Conservation (phyloP, 78 protist genomes). For the Dictyostelium capitatum region DNA sequence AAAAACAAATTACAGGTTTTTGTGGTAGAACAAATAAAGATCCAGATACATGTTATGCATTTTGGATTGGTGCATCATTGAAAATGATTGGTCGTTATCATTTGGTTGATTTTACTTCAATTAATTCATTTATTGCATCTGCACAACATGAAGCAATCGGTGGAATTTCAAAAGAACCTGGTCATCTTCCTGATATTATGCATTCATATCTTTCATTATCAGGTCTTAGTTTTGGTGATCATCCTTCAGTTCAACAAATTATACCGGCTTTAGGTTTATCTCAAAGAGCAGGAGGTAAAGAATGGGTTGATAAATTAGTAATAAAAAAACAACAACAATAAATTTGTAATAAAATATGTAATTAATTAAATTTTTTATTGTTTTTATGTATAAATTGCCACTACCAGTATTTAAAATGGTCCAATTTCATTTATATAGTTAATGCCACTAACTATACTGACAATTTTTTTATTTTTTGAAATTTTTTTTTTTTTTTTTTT, state of each 20-base stretch:
- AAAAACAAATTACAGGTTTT: conserved; percentile 92
- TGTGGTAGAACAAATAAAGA: conserved; percentile 97
- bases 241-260: background rate
- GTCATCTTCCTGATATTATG: conserved; percentile 59
- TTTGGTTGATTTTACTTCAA: conserved; percentile 31
- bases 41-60: conserved; percentile 97
- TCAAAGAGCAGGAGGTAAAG: conserved; percentile 56
- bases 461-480: too few relatives aligned
- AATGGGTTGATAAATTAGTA: conserved; percentile 40
- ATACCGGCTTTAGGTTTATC: conserved; percentile 30
- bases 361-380: background rate
- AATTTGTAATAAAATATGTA: background rate
- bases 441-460: too few relatives aligned
- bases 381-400: background rate
- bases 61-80: conserved; percentile 96
- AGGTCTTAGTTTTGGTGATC: conserved; percentile 38
- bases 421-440: too few relatives aligned
- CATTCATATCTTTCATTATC: conserved; percentile 79
- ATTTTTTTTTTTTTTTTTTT: too few relatives aligned
- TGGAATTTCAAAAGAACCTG: conserved; percentile 73
- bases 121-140: conserved; percentile 30
- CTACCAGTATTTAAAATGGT: too few relatives aligned
- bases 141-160: conserved; percentile 61
- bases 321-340: background rate
- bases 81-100: conserved; percentile 29